Evolutionary conservation across 768 basidiomycete genomes (phyloP).

Genomic region (Kwoniella sp.): DNA sequence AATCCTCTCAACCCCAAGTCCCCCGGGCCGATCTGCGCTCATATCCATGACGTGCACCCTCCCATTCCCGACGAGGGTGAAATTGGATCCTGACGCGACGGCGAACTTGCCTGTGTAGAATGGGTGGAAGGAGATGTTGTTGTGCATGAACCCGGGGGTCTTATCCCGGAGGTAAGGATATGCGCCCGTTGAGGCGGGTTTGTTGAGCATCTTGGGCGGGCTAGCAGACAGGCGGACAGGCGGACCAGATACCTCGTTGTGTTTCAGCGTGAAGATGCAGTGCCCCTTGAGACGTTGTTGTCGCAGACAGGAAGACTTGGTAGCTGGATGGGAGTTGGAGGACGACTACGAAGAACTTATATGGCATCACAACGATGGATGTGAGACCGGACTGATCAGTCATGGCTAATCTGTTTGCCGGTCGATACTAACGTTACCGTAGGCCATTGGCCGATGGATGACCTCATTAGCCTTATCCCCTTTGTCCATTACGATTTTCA

Average conservation of each 20-base stretch:
- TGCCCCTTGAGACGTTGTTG: too few species aligned
- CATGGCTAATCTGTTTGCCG: neutral
- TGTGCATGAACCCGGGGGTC: slow-evolving; percentile 53
- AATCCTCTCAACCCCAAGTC: slow-evolving; percentile 43
- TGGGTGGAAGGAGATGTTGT: slow-evolving; percentile 54
- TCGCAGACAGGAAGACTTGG: too few species aligned
- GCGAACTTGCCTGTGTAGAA: slow-evolving; percentile 56
- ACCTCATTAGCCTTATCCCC: too few species aligned
- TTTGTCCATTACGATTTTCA: too few species aligned
- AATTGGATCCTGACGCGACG: slow-evolving; percentile 75
- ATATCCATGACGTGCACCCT: slow-evolving; percentile 63
- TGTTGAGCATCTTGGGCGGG: neutral
- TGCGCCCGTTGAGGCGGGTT: neutral
- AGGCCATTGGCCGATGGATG: neutral
- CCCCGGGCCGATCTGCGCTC: slow-evolving; percentile 25
- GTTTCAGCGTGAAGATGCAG: too few species aligned
- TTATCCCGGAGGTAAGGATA: slow-evolving; percentile 14
- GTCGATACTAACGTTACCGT: too few species aligned
- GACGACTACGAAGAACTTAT: too few species aligned
- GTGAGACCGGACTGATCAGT: too few species aligned
- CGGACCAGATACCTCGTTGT: too few species aligned
- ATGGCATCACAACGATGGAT: too few species aligned
- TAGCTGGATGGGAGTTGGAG: too few species aligned
- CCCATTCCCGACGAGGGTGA: slow-evolving; percentile 93
- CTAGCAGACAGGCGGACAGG: too few species aligned